Base-by-base conservation (phyloP, 1,139 yeast species). In the Debaryomyces subglobosus region DNA sequence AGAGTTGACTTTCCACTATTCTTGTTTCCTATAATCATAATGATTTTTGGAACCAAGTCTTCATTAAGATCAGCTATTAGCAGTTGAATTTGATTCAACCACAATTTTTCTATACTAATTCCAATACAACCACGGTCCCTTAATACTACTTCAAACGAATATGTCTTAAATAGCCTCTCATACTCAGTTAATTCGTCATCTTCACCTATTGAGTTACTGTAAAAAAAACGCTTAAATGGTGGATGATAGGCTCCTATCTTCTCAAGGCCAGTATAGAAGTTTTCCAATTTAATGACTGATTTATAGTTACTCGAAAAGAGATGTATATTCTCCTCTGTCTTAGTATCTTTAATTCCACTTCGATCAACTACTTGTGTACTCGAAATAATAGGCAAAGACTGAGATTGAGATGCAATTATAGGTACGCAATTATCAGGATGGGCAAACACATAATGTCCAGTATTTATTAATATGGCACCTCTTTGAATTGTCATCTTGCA, bases 1-100 rank as follows among this genome's bases (percentile, higher is more conserved):
- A 89, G 74, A 0, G 96, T 86, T 0, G 97, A 86, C 61, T 92
- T 92, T 1, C 98, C 98, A 1, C 91, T 79, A 53, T 88, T 87
- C 61, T 90, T 91, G 45, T 69, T 71, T 2, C 80, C 81, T 10
- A 72, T 67, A 0, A 74, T 64, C 58, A 72, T 64, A 13, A 69
- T 57, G 8, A 58, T 55, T 7, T 55, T 51, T 0, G 70, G 62
- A 2, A 53, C 51, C 29, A 25, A n/a, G 16, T 44, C 46, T 29
- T 44, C 35, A 12, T 29, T n/a, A 16, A 34, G 12, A 13, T 49
- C 43, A 20, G 32, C 39, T 9, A 46, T 30, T 25, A 48, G 38
- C 24, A 39, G 39, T 3, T 49, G 45, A 20, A 65, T 49, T 5
- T 52, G 49, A 6, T 49, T 43, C 2, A 55, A 45, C 72, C 74